These are phyloP conservation scores for Euphorbia lathyris DNA, from an alignment of 345 rosid genomes.

Conservation along the genomic window DNA sequence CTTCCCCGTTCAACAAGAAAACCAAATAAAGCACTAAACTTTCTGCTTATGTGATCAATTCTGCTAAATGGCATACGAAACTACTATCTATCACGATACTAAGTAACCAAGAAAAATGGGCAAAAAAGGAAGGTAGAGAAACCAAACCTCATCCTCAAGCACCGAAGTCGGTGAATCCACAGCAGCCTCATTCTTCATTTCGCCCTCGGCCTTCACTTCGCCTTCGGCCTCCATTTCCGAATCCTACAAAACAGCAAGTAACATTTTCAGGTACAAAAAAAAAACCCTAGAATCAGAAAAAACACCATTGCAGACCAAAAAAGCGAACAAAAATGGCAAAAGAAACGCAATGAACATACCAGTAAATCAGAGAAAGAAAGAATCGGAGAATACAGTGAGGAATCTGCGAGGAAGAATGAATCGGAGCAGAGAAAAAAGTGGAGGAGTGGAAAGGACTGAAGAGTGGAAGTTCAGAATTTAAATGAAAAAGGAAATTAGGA, in stretches of 20 bases:
- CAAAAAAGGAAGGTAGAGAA: background rate
- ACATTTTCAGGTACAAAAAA: background rate
- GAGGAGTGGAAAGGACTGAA: background rate
- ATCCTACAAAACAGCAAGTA: constrained; percentile 21
- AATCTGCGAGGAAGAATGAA: too few relatives aligned
- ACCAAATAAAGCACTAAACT: background rate
- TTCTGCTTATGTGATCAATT: background rate
- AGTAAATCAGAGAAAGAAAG: background rate
- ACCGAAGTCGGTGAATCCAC: constrained; percentile 90
- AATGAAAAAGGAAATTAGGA: too few relatives aligned
- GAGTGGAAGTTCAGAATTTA: background rate
- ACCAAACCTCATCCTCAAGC: constrained; percentile 66
- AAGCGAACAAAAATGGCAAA: background rate
- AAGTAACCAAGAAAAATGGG: too few relatives aligned
- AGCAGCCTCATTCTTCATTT: constrained; percentile 39
- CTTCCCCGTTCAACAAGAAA: background rate
- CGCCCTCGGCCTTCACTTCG: constrained; percentile 29
- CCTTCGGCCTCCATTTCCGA: constrained; percentile 30
- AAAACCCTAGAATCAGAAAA: background rate
- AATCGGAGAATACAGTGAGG: background rate
- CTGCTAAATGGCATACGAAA: too few relatives aligned
- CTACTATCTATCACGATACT: background rate
- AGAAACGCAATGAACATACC: background rate
- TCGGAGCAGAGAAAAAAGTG: too few relatives aligned
- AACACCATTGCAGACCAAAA: background rate